Evolutionary conservation across 2,329 filamentous ascomycete species (phyloP), one percentile per base, ranked within the genome.

Genomic region (Aspergillus brunneoviolaceus): DNA sequence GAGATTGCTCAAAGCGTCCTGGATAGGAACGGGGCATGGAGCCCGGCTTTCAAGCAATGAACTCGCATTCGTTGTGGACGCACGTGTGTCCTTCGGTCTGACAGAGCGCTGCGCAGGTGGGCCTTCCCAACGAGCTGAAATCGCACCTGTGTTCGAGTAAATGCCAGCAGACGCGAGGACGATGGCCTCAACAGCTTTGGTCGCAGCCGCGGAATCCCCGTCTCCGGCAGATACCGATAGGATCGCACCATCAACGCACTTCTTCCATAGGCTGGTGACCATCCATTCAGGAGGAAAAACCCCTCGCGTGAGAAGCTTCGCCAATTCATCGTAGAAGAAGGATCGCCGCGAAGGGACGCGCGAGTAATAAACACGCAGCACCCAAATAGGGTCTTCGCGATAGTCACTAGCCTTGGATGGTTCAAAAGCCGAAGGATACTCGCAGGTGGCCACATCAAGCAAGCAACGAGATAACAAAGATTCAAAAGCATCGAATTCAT

Each of bases 211-310:
- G 27, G 63, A 76, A 50, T 76, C 63, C 7, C 63, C 55, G 57
- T 76, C 74, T n/a, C 69, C 68, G n/a, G 60, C 69, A 4, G 74
- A 74, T 50, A 77, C 65, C 29, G 76, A 77, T 42, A 70, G 68
- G 12, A 75, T 74, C 6, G 77, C 77, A 23, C 67, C 64, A 35
- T 71, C 69, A 65, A 78, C 67, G 60, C 72, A 76, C 6, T 62
- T 61, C 49, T 73, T 77, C 74, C 76, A 76, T 14, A 63, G 58
- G 19, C 64, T 71, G 14, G 76, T 78, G 47, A 76, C 74, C 70
- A 78, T 73, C 75, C 77, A 78, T 59, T 78, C 74, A 16, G 72
- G 66, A 11, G 76, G 74, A 12, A 79, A 21, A 4, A 65, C 65
- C 6, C 69, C 66, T 21, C 71, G 69, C n/a, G 60, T 45, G 33